A percentile compares a stretch with the other conserved stretches of the same genome.
phyloP scores from a whole-genome alignment of 2,329 filamentous ascomycete species.

The Aspergillus tanneri region DNA sequence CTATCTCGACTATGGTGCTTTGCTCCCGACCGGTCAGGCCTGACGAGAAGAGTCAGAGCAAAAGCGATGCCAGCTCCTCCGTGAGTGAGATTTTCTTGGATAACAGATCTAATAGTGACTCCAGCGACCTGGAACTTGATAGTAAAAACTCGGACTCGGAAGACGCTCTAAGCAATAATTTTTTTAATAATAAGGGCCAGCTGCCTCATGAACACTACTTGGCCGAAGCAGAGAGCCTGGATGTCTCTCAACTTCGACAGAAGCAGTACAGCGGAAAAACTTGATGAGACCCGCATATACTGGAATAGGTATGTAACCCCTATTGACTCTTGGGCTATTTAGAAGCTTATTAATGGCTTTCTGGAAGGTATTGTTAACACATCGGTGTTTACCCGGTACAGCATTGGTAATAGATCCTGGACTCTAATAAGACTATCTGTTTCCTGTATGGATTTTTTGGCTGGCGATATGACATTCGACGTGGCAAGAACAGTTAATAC shows the following conservation, averaged over 20 bases:
- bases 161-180: not conserved
- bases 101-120: not conserved
- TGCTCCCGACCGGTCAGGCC: not conserved
- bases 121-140: not conserved
- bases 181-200: not conserved
- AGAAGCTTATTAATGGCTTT: not conserved
- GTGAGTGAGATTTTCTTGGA: not conserved
- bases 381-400: not conserved
- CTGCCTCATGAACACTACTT: not conserved
- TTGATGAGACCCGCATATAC: not conserved
- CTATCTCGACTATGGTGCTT: not conserved
- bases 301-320: not conserved
- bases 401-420: not conserved
- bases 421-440: too few species aligned
- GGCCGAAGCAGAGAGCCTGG: not conserved
- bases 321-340: not conserved
- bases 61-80: not conserved
- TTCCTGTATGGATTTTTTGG: not conserved
- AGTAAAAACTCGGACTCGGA: not conserved
- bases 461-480: not conserved
- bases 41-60: not conserved
- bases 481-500: not conserved
- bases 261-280: not conserved
- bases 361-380: not conserved
- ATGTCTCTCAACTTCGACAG: conserved; percentile 1